phyloP scores from a whole-genome alignment of 2,329 filamentous ascomycete genomes.

The Phoma sp. region DNA sequence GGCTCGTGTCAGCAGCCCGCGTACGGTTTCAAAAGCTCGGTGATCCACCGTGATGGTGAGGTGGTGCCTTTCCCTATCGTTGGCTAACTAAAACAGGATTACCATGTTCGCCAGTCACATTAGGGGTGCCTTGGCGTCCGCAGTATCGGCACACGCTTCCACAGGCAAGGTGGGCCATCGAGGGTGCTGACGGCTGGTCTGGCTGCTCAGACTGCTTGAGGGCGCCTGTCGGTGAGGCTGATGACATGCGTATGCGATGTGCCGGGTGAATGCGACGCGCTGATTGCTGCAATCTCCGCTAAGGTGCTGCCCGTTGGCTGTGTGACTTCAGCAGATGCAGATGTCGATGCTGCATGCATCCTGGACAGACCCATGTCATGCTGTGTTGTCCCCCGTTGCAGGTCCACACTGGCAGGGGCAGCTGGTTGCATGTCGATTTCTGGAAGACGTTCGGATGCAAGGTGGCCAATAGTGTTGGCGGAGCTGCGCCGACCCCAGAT shows the following conservation, averaged over 20 bases:
- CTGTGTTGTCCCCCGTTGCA: slow-evolving; percentile 31
- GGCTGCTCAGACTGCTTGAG: slow-evolving; percentile 23
- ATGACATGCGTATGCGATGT: slow-evolving; percentile 19
- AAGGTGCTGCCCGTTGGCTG: slow-evolving; percentile 40
- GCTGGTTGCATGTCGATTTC: slow-evolving; percentile 38
- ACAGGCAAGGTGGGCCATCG: slow-evolving; percentile 27
- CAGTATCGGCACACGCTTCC: slow-evolving; percentile 36
- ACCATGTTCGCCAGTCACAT: slow-evolving; percentile 21
- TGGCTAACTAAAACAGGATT: slow-evolving; percentile 31
- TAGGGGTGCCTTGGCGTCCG: slow-evolving; percentile 29
- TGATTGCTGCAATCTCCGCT: slow-evolving; percentile 47
- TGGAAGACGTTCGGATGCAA: slow-evolving; percentile 43
- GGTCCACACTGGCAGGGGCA: slow-evolving; percentile 26
- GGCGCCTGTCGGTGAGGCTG: slow-evolving; percentile 33
- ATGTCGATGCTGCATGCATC: slow-evolving; percentile 36
- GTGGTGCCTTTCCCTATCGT: slow-evolving; percentile 36
- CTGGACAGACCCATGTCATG: slow-evolving; percentile 30
- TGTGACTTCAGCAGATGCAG: slow-evolving; percentile 33
- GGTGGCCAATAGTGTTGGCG: slow-evolving; percentile 29
- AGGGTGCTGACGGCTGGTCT: slow-evolving; percentile 28
- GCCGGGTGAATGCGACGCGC: slow-evolving; percentile 29
- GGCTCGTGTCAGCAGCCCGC: slow-evolving; percentile 33
- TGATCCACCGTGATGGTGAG: slow-evolving; percentile 26
- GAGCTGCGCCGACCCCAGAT: slow-evolving; percentile 40
- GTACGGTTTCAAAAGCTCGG: slow-evolving; percentile 43